Base-by-base conservation (phyloP, 1,284 basidiomycete species). In the Ceratobasidium sp. region DNA sequence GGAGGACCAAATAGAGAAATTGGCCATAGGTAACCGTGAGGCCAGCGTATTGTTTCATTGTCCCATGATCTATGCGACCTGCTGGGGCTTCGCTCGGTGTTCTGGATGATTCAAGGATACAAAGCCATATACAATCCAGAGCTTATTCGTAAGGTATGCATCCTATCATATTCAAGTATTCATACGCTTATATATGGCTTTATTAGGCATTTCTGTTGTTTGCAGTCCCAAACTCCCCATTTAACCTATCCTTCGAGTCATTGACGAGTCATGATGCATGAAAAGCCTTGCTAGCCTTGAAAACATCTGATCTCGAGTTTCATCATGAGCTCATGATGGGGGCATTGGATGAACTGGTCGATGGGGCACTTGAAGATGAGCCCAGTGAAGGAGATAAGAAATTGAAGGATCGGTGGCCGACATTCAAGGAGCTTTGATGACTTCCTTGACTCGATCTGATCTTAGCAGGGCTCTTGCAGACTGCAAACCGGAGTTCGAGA, bases 151-250 rank as follows among this genome's bases (percentile, higher is more conserved):
- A 75, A 55, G 76, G 76, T 77, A 52, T 46, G 44, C 16, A 46
- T 16, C 6, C 16, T 16, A 46, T 46, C 16, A 46, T 46, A 7
- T 46, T 46, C 16, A 7, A 16, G 7, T 23, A 12, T 59, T 30
- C n/a, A 23, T 30, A 59, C 30, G 57, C 57, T 60, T 20, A 65
- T 44, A n/a, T 52, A 33, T 38, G 16, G 7, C 44, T 59, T 4
- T 59, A 44, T 2, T 52, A 80, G 79, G 79, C 79, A n/a, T 79
- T 79, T 68, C 50, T 57, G 57, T 20, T 71, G 6, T 80, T 77
- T 27, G 10, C 33, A 12, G 27, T 59, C 46, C 66, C 57, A 7
- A 33, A 41, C 48, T 62, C 35, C 3, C 38, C 62, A 1, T 69
- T 80, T 66, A 79, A 79, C 48, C 67, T 80, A 18, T 80, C 78